Evolutionary conservation across 495 filamentous ascomycete species (phyloP).

Genomic region (Penicillium desertorum): DNA sequence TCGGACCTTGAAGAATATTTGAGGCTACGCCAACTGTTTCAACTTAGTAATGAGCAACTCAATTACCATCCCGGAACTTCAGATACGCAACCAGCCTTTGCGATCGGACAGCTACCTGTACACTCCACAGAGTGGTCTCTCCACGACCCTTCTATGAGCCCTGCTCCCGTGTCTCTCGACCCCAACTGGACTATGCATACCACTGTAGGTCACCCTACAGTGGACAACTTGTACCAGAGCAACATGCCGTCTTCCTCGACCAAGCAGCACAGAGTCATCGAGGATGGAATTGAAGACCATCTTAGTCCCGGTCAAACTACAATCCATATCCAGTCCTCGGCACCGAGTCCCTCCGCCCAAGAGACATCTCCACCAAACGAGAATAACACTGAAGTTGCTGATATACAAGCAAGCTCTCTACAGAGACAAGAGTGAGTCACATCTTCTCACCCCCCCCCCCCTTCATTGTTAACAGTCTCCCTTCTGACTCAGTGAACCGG

Average conservation of each 20-base stretch:
- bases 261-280: neutral
- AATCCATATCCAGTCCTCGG: neutral
- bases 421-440: neutral
- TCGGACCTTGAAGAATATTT: neutral
- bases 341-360: neutral
- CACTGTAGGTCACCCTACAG: too few relatives aligned
- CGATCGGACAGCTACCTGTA: neutral
- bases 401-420: neutral
- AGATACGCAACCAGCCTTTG: too few relatives aligned
- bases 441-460: too few relatives aligned
- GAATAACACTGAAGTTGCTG: neutral
- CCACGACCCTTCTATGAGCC: neutral
- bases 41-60: neutral
- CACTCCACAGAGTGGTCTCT: neutral
- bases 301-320: neutral
- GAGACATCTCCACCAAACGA: neutral
- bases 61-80: neutral
- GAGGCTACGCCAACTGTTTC: neutral
- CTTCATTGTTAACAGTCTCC: neutral
- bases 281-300: neutral
- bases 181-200: neutral
- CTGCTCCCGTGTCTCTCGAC: neutral
- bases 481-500: neutral
- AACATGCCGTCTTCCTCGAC: neutral
- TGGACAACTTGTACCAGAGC: neutral